Evolutionary conservation across 106 monocot species (phyloP).

Genomic region (Agapanthus africanus): DNA sequence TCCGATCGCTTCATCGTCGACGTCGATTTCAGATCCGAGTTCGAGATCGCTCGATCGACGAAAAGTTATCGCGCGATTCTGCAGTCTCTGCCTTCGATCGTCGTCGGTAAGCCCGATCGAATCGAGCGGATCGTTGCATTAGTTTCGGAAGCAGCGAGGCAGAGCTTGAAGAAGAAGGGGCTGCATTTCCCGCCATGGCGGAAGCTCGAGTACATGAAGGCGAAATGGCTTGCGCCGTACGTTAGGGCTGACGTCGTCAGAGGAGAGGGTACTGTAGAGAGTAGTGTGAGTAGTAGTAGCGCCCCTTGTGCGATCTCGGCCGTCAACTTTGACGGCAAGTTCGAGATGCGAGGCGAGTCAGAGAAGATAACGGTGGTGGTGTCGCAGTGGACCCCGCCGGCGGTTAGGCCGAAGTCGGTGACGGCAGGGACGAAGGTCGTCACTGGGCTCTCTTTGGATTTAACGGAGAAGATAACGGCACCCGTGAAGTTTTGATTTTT

Average conservation of each 20-base stretch:
- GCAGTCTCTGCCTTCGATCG: constrained; percentile 56
- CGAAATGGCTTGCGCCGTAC: constrained; percentile 58
- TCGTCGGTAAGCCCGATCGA: constrained; percentile 62
- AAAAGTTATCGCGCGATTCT: constrained; percentile 53
- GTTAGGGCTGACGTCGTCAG: neutral
- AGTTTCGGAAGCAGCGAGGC: constrained; percentile 51
- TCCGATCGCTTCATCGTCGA: constrained; percentile 51
- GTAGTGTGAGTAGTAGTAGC: neutral
- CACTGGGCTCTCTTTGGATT: constrained; percentile 38
- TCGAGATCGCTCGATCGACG: constrained; percentile 80
- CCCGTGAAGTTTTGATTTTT: constrained; percentile 9
- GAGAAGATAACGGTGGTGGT: constrained; percentile 15
- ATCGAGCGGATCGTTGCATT: constrained; percentile 43
- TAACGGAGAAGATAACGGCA: constrained; percentile 1
- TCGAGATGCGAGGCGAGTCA: constrained; percentile 7
- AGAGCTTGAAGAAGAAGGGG: constrained; percentile 75
- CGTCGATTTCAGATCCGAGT: constrained; percentile 78
- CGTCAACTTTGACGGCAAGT: constrained; percentile 19
- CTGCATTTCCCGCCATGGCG: constrained; percentile 75
- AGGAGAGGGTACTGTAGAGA: neutral
- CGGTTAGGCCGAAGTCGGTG: constrained; percentile 21
- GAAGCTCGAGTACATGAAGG: constrained; percentile 55
- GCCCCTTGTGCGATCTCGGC: constrained; percentile 12
- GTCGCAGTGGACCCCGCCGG: constrained; percentile 32
- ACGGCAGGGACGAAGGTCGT: constrained; percentile 26